Evolutionary conservation across 257 asterid genomes (phyloP).

Genomic region (Mitragyna speciosa): DNA sequence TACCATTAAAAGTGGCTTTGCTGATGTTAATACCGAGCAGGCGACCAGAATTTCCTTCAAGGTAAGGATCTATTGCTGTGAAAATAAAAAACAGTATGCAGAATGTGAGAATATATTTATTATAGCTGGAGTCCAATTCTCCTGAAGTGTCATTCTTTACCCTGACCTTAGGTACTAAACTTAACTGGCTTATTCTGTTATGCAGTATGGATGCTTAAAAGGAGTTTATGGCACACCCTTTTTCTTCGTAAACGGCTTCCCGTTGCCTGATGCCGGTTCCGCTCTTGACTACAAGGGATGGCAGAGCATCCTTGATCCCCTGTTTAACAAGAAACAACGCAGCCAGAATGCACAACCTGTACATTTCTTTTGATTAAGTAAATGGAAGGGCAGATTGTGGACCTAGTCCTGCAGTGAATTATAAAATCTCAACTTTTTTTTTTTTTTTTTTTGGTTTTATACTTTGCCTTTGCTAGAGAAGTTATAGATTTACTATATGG

Average conservation of each 20-base stretch:
- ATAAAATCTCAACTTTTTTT: neutral
- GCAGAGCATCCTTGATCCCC: constrained; percentile 59
- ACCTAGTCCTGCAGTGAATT: neutral
- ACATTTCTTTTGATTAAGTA: constrained; percentile 15
- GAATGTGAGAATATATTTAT: neutral
- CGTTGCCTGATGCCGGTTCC: constrained; percentile 70
- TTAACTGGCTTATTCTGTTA: neutral
- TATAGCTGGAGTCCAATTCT: neutral
- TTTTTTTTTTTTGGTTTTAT: too few species aligned
- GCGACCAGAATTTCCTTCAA: constrained; percentile 76
- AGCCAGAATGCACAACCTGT: neutral
- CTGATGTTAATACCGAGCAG: constrained; percentile 47
- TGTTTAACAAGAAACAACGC: constrained; percentile 31
- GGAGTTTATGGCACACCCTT: constrained; percentile 87
- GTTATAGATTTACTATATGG: too few species aligned
- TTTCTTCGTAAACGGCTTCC: constrained; percentile 90
- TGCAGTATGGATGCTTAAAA: constrained; percentile 75
- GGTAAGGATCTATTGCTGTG: constrained; percentile 42
- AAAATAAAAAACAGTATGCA: neutral
- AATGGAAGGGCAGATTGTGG: neutral
- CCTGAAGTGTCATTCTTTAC: too few species aligned
- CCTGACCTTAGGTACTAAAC: neutral
- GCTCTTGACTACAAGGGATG: constrained; percentile 51
- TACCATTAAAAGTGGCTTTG: constrained; percentile 54
- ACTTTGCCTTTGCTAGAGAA: too few species aligned